phyloP scores from a whole-genome alignment of 805 yeast genomes.

The Cyberlindnera misumaiensis region DNA sequence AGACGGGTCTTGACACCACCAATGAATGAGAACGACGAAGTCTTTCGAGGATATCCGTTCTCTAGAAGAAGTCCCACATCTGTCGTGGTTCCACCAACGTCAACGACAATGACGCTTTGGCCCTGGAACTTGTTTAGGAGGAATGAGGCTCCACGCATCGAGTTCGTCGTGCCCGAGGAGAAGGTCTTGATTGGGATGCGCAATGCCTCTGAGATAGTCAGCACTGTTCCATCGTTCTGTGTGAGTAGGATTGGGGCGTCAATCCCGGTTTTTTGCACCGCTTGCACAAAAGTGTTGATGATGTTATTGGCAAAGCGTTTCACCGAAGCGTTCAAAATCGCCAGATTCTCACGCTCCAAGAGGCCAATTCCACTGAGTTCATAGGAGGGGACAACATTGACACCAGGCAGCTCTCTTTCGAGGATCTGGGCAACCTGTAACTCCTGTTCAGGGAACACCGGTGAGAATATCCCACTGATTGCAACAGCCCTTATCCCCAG shows the following conservation, averaged over 20 bases:
- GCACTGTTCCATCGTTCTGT: conserved; percentile 45
- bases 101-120: conserved; percentile 32
- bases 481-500: conserved; percentile 32
- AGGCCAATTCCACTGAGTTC: conserved; percentile 37
- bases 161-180: conserved; percentile 44
- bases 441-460: conserved; percentile 34
- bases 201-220: conserved; percentile 35
- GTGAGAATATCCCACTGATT: conserved; percentile 35
- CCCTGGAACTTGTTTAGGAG: conserved; percentile 19
- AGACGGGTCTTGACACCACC: conserved; percentile 44
- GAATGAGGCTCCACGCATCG: conserved; percentile 44
- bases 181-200: conserved; percentile 39
- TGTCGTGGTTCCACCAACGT: conserved; percentile 46
- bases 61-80: conserved; percentile 40
- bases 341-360: conserved; percentile 40
- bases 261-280: conserved; percentile 31
- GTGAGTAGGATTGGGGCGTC: conserved; percentile 35
- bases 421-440: conserved; percentile 27
- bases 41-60: conserved; percentile 41
- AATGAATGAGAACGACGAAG: conserved; percentile 35
- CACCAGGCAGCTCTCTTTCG: conserved; percentile 28
- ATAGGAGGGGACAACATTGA: conserved; percentile 32
- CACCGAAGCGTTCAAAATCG: conserved; percentile 41
- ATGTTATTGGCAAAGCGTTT: conserved; percentile 35
- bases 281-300: conserved; percentile 32